A percentile compares a stretch with the other conserved stretches of the same genome.
Evolutionary conservation across 768 basidiomycete genomes (phyloP).

Genomic region (Macrolepiota albuminosa): DNA sequence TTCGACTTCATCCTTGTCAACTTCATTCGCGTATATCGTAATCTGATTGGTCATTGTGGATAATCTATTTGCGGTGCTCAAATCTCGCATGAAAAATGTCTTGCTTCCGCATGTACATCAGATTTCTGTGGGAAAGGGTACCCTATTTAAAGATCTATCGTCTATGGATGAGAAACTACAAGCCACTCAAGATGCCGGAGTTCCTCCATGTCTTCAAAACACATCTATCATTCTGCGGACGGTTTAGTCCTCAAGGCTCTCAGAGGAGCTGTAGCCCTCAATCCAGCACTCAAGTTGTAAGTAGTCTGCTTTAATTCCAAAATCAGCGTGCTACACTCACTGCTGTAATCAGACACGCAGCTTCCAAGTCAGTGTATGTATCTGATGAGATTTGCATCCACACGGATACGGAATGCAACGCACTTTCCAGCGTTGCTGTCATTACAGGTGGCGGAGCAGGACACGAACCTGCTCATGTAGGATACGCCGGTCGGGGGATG

Average conservation of each 20-base stretch:
- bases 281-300: slow-evolving; percentile 34
- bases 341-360: slow-evolving; percentile 24
- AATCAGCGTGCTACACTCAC: background rate
- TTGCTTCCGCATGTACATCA: background rate
- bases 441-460: slow-evolving; percentile 51
- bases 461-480: slow-evolving; percentile 57
- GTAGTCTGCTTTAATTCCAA: slow-evolving; percentile 9
- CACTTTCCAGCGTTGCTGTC: slow-evolving; percentile 27
- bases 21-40: background rate
- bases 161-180: background rate
- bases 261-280: slow-evolving; percentile 35
- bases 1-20: background rate
- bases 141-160: background rate
- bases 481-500: slow-evolving; percentile 54
- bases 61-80: background rate
- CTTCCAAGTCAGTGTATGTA: slow-evolving; percentile 32
- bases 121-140: background rate
- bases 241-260: slow-evolving; percentile 40
- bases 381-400: slow-evolving; percentile 11
- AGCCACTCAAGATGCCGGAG: background rate
- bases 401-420: background rate
- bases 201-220: slow-evolving; percentile 35
- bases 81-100: background rate
- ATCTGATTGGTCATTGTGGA: background rate
- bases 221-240: slow-evolving; percentile 35